Percentiles rank a stretch among this genome's conserved stretches.
Conservation (phyloP, 2,329 filamentous ascomycete genomes). For the Hypoxylon sp. region DNA sequence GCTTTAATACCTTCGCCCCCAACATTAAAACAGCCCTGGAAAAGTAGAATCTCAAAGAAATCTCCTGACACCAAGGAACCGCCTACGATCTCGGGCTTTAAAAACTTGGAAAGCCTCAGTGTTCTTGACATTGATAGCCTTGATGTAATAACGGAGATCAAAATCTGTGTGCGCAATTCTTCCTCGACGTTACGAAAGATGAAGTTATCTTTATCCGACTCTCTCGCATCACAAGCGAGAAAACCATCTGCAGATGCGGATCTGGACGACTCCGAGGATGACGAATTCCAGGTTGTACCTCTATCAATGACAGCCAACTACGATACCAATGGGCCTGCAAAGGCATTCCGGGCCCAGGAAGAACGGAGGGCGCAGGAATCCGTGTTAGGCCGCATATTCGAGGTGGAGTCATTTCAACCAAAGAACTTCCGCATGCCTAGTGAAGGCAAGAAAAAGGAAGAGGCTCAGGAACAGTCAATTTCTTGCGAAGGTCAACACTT, state of each 20-base stretch:
- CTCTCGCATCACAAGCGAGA: slow-evolving; percentile 64
- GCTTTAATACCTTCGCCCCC: slow-evolving; percentile 55
- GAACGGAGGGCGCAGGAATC: slow-evolving; percentile 70
- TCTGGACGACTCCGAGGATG: slow-evolving; percentile 68
- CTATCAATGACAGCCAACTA: slow-evolving; percentile 50
- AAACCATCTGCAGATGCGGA: slow-evolving; percentile 61
- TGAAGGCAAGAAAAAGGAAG: slow-evolving; percentile 48
- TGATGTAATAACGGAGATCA: slow-evolving; percentile 70
- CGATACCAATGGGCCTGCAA: slow-evolving; percentile 61
- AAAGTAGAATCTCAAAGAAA: slow-evolving; percentile 56
- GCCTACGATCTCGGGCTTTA: slow-evolving; percentile 71
- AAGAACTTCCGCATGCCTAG: slow-evolving; percentile 55
- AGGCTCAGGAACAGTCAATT: slow-evolving; percentile 49
- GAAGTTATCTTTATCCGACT: slow-evolving; percentile 71
- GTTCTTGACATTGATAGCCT: slow-evolving; percentile 74
- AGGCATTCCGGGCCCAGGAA: slow-evolving; percentile 65
- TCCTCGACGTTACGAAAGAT: slow-evolving; percentile 68
- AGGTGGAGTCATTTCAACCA: slow-evolving; percentile 60
- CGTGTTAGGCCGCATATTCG: slow-evolving; percentile 68
- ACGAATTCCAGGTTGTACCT: slow-evolving; percentile 67
- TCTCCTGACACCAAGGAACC: slow-evolving; percentile 57
- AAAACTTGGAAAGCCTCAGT: slow-evolving; percentile 66
- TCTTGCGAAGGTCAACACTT: slow-evolving; percentile 52
- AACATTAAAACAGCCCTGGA: slow-evolving; percentile 56
- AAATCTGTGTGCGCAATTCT: slow-evolving; percentile 68